Percentiles rank a stretch among this genome's conserved stretches.
phyloP scores from a whole-genome alignment of 2,329 filamentous ascomycete genomes.

The Hypoxylon sp. region DNA sequence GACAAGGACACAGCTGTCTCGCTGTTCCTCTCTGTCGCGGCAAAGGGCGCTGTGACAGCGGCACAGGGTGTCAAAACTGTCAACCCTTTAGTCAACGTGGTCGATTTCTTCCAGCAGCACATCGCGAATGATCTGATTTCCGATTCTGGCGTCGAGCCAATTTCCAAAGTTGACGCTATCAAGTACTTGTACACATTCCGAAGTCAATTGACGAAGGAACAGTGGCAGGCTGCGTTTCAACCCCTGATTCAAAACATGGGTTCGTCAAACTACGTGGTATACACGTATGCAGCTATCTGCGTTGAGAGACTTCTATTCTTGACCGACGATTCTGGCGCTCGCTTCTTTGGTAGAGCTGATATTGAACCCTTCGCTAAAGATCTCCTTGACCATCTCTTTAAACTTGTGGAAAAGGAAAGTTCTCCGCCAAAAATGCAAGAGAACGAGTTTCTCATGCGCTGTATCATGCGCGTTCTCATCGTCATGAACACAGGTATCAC shows the following conservation, averaged over 20 bases:
- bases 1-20: constrained; percentile 99
- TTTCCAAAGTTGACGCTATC: constrained; percentile 97
- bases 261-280: constrained; percentile 94
- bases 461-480: constrained; percentile 96
- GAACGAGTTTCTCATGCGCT: constrained; percentile 99
- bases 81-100: constrained; percentile 88
- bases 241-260: constrained; percentile 92
- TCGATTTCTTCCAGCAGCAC: constrained; percentile 95
- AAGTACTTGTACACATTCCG: constrained; percentile 98
- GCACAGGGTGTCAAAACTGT: constrained; percentile 92
- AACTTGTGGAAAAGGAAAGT: constrained; percentile 86
- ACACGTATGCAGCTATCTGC: constrained; percentile 96
- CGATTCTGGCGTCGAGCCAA: constrained; percentile 79
- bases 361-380: constrained; percentile 88
- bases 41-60: constrained; percentile 89
- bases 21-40: constrained; percentile 92
- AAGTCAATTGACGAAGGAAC: constrained; percentile 90
- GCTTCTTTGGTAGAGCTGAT: constrained; percentile 83
- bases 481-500: constrained; percentile 88
- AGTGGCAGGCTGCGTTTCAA: constrained; percentile 92
- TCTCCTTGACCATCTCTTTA: constrained; percentile 90
- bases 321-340: constrained; percentile 79
- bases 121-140: constrained; percentile 89
- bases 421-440: constrained; percentile 95
- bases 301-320: constrained; percentile 94